Base-by-base conservation (phyloP, 345 rosid species). In the Pistacia integerrima region DNA sequence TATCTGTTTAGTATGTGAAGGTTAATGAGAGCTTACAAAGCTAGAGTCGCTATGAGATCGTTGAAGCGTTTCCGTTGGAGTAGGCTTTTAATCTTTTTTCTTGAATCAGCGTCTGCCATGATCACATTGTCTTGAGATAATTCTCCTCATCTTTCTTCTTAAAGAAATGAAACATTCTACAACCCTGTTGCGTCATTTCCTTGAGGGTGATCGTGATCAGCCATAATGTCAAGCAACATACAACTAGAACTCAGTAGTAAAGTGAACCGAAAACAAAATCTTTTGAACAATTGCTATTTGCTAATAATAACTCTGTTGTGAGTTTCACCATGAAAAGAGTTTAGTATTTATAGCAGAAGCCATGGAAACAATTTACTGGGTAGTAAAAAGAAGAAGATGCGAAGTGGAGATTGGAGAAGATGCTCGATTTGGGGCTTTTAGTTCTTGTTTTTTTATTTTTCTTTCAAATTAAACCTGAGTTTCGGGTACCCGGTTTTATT, bases 131-230 rank as follows among this genome's bases (percentile, higher is more conserved):
- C 72, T 5, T 66, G 22, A 22, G 46, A 58, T 62, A 66, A 69
- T 46, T 79, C 64, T 83, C 87, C 17, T 81, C 84, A 2, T 85
- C 82, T 72, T 83, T 82, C 79, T 83, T 83, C 68, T 82, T 85
- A 74, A 84, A 68, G 77, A 87, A 85, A 74, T 84, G 85, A 59
- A 84, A 82, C 87, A 83, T 66, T 17, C 86, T 80, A 71, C 85
- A 74, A 18, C 79, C 86, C 51, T 38, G 22, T 82, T 61, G 82
- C 74, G 13, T 76, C 81, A 49, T 41, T 73, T 65, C 72, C 74
- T 64, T 72, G 49, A 11, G 74, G 51, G 11, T 46, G 41, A 5
- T 87, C 85, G 76, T 85, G 87, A 78, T 65, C 85, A 36, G 79
- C 81, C 87, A 86, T 86, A 1, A 28, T 28, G 70, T 52, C 14